Base-by-base conservation (phyloP, 345 rosid species). In the Kernera saxatilis region DNA sequence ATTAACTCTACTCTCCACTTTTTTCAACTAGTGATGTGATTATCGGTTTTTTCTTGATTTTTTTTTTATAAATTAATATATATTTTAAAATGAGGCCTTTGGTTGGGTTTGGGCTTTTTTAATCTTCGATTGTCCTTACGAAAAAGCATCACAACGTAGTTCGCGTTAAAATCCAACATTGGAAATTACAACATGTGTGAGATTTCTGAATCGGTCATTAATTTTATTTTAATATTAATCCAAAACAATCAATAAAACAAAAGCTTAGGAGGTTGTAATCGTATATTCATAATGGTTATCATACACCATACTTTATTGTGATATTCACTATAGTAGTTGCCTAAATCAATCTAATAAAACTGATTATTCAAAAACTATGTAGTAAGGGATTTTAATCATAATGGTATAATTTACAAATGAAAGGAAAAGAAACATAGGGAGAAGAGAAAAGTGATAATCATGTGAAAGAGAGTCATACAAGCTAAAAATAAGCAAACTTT, bases 401-500 rank as follows among this genome's bases (percentile, higher is more conserved):
- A 75, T 53, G 64, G 65, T 60, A 69, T 69, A 68, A 69, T 75
- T 69, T 53, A 53, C 12, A 51, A 68, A 60, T 19, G 73, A 75
- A 60, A 61, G 27, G 49, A 4, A 14, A 61, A 44, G 10, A 61
- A 50, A 60, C 70, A 52, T 75, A 44, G 78, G 78, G 55, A 69
- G 64, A 54, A 61, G 64, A 75, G 49, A 69, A 68, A 69, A 62
- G 79, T 61, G 70, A 69, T 33, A 75, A 53, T 75, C 70, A 75
- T 75, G 79, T 75, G 75, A 69, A 53, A 35, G 36, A 68, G 54
- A 58, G 69, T 59, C 55, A 75, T 59, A 51, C 57, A 54, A 75
- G 58, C 70, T 69, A 61, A 74, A 74, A 68, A 75, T 52, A 68
- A 61, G 65, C 59, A 75, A 69, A 75, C 60, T 69, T 75, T 69